Evolutionary conservation across 2,329 filamentous ascomycete genomes (phyloP), one percentile per base, ranked within the genome.

Genomic region (Neofusicoccum kwambonambiense): DNA sequence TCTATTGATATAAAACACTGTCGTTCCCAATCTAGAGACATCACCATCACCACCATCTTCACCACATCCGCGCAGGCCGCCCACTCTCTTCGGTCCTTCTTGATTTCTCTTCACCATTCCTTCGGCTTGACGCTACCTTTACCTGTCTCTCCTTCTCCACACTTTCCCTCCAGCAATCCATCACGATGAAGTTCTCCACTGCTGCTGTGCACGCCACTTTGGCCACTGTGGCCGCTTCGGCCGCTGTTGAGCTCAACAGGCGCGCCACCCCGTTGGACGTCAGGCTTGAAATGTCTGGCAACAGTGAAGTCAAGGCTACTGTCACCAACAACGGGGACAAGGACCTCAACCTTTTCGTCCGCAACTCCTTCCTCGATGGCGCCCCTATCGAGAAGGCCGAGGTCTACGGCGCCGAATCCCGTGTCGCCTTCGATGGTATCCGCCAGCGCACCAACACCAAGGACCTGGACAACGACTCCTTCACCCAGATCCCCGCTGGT

Each of bases 301-400:
- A 86, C 75, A 81, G 82, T n/a, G 78, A 77, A 61, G 78, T 87
- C 68, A 84, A 84, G 75, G 82, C 83, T 27, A 75, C 76, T 51
- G 77, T 87, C 66, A 85, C 81, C 68, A 86, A 86, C 78, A 83
- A 77, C 37, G 84, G 83, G 50, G 76, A 77, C 54, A 76, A 75
- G 52, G 77, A 77, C 64, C 72, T 86, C 67, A 84, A 84, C 73
- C 71, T 87, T 19, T 76, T 86, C 67, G 85, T 47, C 27, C 41
- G 41, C 56, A 45, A 84, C 41, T 84, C 81, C 60, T 81, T 87
- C 68, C 75, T 87, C 54, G 84, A 85, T 68, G 77, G 78, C 41
- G 72, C 78, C 12, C 78, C 82, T 2, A 80, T 86, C 37, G 81
- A 64, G 51, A 52, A 63, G 47, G 50, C 39, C 6, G 50, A 47